These are phyloP conservation scores for Onygena corvina DNA, from an alignment of 2,329 filamentous ascomycete species.

Conservation along the genomic window DNA sequence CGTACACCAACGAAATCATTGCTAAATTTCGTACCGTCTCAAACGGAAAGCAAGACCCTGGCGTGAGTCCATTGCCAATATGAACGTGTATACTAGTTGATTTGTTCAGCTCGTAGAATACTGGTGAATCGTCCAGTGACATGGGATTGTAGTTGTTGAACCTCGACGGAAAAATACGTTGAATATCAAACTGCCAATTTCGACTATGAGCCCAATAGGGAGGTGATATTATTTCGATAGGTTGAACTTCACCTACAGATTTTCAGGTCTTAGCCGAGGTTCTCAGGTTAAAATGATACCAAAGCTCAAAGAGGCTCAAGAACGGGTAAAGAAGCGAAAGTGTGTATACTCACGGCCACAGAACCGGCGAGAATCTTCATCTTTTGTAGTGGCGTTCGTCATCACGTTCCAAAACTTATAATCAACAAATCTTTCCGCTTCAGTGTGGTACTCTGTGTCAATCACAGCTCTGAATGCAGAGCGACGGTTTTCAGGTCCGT, in stretches of 20 bases:
- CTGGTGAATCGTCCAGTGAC: constrained; percentile 6
- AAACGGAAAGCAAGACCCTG: constrained; percentile 12
- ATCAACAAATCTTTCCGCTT: neutral
- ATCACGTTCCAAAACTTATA: constrained; percentile 13
- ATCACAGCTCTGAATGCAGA: constrained; percentile 8
- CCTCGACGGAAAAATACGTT: constrained; percentile 12
- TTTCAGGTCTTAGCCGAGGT: neutral
- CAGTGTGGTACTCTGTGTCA: neutral
- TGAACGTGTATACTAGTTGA: constrained; percentile 15
- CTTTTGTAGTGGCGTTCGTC: constrained; percentile 8
- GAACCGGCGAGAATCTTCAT: constrained; percentile 13
- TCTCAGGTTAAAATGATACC: no score
- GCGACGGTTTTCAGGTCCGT: constrained; percentile 9
- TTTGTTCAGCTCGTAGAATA: constrained; percentile 13
- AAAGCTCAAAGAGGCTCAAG: no score
- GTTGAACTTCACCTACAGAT: constrained; percentile 13
- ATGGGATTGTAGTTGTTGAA: constrained; percentile 12
- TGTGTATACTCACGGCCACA: constrained; percentile 11
- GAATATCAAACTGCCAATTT: constrained; percentile 14
- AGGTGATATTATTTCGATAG: constrained; percentile 16
- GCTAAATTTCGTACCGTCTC: constrained; percentile 16
- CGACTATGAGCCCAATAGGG: constrained; percentile 9
- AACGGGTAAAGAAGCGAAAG: neutral
- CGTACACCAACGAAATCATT: constrained; percentile 16
- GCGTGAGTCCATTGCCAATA: constrained; percentile 13